phyloP scores from a whole-genome alignment of 2,329 filamentous ascomycete genomes.

The Tolypocladium pustulatum region DNA sequence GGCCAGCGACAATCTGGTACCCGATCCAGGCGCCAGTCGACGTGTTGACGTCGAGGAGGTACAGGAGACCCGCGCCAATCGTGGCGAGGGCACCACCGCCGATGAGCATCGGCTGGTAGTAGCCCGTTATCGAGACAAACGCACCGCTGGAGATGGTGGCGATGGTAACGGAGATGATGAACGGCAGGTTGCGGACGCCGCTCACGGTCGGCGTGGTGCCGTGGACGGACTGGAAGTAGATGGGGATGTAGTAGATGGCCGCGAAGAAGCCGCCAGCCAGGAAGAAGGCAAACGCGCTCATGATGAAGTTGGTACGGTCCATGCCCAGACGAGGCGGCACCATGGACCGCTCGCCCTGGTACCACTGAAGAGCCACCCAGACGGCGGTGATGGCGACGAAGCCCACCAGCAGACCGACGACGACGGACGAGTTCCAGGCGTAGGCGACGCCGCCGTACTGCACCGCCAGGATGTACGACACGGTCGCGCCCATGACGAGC shows the following conservation, averaged over 20 bases:
- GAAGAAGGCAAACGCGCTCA: conserved; percentile 29
- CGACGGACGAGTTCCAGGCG: conserved; percentile 27
- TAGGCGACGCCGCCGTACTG: conserved; percentile 36
- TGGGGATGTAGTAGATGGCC: conserved; percentile 35
- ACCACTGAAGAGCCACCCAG: conserved; percentile 27
- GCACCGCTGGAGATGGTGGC: background rate
- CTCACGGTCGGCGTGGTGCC: conserved; percentile 26
- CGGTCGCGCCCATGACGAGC: conserved; percentile 31
- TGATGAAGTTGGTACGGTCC: conserved; percentile 25
- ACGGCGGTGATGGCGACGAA: conserved; percentile 20
- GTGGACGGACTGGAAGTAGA: conserved; percentile 34
- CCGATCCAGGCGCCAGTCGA: background rate
- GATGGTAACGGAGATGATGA: conserved; percentile 15
- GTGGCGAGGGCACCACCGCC: conserved; percentile 17
- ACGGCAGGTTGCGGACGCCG: conserved; percentile 34
- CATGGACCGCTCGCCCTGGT: conserved; percentile 34
- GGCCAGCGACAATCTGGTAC: background rate
- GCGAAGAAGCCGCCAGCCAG: conserved; percentile 32
- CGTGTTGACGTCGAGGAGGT: background rate
- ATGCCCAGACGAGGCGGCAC: conserved; percentile 27
- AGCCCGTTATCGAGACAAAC: conserved; percentile 1
- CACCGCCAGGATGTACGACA: conserved; percentile 34
- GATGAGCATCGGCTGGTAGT: conserved; percentile 34
- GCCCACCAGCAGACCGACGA: conserved; percentile 33
- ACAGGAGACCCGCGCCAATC: background rate